A percentile compares a stretch with the other conserved stretches of the same genome.
phyloP scores from a whole-genome alignment of 768 basidiomycete genomes.

The Suillus tomentosus region DNA sequence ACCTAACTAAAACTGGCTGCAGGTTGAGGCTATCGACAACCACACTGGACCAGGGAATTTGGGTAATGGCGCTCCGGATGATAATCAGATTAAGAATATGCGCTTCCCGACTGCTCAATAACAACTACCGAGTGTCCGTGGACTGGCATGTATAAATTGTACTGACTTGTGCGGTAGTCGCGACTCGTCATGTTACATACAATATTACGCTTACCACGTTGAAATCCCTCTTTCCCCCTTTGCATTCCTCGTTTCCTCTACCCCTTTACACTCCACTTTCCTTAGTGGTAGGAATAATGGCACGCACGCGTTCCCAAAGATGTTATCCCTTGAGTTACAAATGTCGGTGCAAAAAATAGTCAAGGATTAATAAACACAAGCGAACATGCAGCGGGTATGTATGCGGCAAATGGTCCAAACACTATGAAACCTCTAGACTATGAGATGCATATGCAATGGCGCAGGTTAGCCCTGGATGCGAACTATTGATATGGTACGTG shows the following conservation, averaged over 20 bases:
- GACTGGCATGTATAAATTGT: constrained; percentile 6
- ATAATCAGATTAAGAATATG: constrained; percentile 23
- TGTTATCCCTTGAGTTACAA: constrained; percentile 13
- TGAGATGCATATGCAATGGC: constrained; percentile 11
- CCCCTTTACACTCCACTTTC: background rate
- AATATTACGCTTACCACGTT: background rate
- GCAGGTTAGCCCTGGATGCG: background rate
- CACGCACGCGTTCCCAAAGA: background rate
- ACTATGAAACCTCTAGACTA: constrained; percentile 12
- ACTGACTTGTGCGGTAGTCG: background rate
- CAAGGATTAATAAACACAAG: constrained; percentile 21
- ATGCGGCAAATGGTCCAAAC: constrained; percentile 13
- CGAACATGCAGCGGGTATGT: constrained; percentile 22
- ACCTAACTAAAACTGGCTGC: background rate
- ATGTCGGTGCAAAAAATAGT: constrained; percentile 15
- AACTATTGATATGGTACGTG: constrained; percentile 7
- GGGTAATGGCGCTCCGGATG: background rate
- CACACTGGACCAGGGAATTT: too few species aligned
- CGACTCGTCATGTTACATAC: constrained; percentile 4
- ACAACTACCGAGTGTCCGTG: constrained; percentile 26
- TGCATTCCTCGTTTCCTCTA: background rate
- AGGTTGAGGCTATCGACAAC: constrained; percentile 15
- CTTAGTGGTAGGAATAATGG: background rate
- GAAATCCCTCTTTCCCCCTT: background rate
- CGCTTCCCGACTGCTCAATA: constrained; percentile 40